These are phyloP conservation scores for Cinchona pubescens DNA, from an alignment of 257 asterid genomes.

Conservation along the genomic window DNA sequence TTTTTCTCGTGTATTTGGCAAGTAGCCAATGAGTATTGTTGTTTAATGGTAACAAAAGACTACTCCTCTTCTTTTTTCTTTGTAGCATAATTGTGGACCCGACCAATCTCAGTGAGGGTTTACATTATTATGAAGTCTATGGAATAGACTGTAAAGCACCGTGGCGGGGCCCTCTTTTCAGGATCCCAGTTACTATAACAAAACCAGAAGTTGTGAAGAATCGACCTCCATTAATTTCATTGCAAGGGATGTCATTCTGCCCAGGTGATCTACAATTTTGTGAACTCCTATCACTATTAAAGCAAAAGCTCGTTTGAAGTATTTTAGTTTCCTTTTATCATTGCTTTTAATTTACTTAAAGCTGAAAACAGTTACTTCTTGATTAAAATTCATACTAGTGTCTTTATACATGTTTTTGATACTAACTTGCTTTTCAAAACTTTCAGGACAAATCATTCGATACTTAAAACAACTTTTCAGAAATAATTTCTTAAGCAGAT, in stretches of 20 bases:
- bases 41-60: constrained; percentile 20
- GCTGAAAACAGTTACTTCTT: background rate
- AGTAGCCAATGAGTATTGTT: background rate
- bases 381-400: background rate
- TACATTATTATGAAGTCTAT: constrained; percentile 91
- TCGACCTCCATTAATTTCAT: constrained; percentile 66
- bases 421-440: background rate
- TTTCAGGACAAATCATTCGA: no score
- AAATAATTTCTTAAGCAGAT: no score
- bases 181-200: constrained; percentile 88
- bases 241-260: constrained; percentile 62
- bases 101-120: constrained; percentile 66
- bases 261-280: constrained; percentile 57
- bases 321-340: no score
- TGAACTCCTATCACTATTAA: background rate
- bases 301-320: background rate
- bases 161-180: constrained; percentile 97
- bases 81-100: constrained; percentile 94
- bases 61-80: constrained; percentile 24
- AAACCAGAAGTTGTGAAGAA: constrained; percentile 65
- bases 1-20: background rate
- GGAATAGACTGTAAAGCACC: constrained; percentile 84
- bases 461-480: no score
- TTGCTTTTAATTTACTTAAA: no score
- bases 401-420: background rate